phyloP scores from a whole-genome alignment of 163 green algal species.

The Volvox carteri region DNA sequence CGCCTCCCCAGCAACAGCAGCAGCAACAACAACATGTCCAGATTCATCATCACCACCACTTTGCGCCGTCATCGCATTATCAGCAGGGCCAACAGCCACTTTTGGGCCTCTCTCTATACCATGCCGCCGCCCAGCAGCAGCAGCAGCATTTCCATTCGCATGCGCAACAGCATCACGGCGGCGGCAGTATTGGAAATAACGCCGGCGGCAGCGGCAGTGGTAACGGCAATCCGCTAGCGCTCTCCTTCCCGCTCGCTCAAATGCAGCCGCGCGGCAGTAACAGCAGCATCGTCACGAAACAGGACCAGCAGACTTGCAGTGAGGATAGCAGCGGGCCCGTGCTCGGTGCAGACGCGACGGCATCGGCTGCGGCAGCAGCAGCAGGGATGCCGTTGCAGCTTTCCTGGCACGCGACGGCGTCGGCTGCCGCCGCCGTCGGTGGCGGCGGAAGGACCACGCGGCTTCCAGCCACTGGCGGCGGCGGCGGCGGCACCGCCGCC shows the following conservation, averaged over 20 bases:
- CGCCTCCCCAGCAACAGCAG: conserved; percentile 15
- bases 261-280: neutral
- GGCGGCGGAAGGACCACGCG: no score
- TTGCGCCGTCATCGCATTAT: no score
- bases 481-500: neutral
- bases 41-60: conserved; percentile 1
- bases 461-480: no score
- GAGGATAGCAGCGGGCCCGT: conserved; percentile 17
- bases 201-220: no score
- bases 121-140: no score
- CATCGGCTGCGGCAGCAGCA: no score
- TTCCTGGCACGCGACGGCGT: neutral
- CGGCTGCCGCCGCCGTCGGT: no score
- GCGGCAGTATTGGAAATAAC: neutral
- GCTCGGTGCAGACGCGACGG: neutral
- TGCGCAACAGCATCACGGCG: neutral
- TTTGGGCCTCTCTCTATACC: neutral
- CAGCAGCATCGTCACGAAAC: neutral
- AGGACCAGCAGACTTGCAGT: conserved; percentile 6
- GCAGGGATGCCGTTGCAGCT: neutral
- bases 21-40: conserved; percentile 27
- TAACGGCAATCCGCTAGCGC: neutral
- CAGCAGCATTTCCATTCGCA: neutral
- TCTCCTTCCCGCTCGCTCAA: neutral
- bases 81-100: neutral